A percentile compares a stretch with the other conserved stretches of the same genome.
These are phyloP conservation scores for Schizosaccharomyces cryophilus DNA, from an alignment of 805 yeast species.

Conservation along the genomic window DNA sequence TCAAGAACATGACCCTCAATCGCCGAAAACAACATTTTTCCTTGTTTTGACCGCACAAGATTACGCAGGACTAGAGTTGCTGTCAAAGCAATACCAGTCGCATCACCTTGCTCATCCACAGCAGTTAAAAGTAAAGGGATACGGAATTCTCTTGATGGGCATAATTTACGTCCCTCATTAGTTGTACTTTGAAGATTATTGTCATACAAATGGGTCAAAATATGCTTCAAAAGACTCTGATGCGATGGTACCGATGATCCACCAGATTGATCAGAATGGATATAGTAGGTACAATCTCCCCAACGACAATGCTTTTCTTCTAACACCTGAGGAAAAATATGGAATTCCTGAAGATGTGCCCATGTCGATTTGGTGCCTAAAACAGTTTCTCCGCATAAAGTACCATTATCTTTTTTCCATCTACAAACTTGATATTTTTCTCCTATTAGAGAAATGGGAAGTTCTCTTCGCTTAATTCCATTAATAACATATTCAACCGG, in stretches of 20 bases:
- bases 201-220: neutral
- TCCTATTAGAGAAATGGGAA: slow-evolving; percentile 13
- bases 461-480: slow-evolving; percentile 69
- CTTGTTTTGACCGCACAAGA: slow-evolving; percentile 12
- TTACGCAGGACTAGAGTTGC: slow-evolving; percentile 17
- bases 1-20: neutral
- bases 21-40: neutral
- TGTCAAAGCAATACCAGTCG: slow-evolving; percentile 12
- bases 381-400: slow-evolving; percentile 4
- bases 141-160: neutral
- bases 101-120: slow-evolving; percentile 11
- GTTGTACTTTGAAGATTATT: neutral
- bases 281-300: neutral
- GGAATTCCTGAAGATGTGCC: slow-evolving; percentile 8
- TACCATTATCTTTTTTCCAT: slow-evolving; percentile 6
- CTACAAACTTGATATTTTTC: slow-evolving; percentile 8
- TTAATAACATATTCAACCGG: slow-evolving; percentile 61
- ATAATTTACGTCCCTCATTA: neutral
- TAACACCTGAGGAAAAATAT: neutral
- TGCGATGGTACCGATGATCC: neutral
- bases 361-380: slow-evolving; percentile 5
- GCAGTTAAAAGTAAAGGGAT: slow-evolving; percentile 5
- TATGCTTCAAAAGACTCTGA: neutral
- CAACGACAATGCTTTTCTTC: neutral
- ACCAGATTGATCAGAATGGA: neutral